These are phyloP conservation scores for Alternaria hordeiaustralica DNA, from an alignment of 2,329 filamentous ascomycete species.

Conservation along the genomic window DNA sequence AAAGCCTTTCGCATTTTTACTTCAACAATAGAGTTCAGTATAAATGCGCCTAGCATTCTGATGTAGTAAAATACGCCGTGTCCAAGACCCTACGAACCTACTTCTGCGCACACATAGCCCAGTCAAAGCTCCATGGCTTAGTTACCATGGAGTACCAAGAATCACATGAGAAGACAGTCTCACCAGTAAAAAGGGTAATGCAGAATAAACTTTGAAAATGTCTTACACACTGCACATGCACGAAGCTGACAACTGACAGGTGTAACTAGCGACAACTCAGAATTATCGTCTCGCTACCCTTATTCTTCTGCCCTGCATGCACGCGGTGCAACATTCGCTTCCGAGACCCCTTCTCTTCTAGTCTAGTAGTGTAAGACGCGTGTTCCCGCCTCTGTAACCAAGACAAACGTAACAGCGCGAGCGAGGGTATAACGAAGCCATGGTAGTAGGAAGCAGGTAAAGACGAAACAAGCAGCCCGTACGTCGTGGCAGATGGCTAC, in stretches of 20 bases:
- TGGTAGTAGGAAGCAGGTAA: neutral
- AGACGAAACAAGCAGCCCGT: neutral
- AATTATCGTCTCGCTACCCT: slow-evolving; percentile 24
- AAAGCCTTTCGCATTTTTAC: too few relatives aligned
- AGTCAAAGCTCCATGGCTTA: too few relatives aligned
- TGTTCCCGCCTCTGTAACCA: slow-evolving; percentile 21
- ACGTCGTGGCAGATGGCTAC: neutral
- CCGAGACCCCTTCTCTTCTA: slow-evolving; percentile 9
- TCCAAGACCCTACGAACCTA: neutral
- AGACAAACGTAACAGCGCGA: slow-evolving; percentile 15
- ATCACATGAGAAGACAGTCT: neutral
- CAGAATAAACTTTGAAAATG: neutral
- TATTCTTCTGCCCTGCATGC: slow-evolving; percentile 19
- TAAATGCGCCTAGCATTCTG: neutral
- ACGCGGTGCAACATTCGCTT: slow-evolving; percentile 17
- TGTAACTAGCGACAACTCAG: neutral
- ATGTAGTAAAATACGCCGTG: neutral
- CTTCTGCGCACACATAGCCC: neutral
- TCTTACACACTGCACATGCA: neutral
- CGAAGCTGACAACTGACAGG: slow-evolving; percentile 7
- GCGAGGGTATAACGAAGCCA: neutral
- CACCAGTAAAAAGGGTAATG: neutral
- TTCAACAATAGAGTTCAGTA: neutral
- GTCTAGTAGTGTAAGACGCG: slow-evolving; percentile 2
- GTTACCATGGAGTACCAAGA: neutral